Conservation (phyloP, 306 rosid species). For the Coriaria nepalensis region DNA sequence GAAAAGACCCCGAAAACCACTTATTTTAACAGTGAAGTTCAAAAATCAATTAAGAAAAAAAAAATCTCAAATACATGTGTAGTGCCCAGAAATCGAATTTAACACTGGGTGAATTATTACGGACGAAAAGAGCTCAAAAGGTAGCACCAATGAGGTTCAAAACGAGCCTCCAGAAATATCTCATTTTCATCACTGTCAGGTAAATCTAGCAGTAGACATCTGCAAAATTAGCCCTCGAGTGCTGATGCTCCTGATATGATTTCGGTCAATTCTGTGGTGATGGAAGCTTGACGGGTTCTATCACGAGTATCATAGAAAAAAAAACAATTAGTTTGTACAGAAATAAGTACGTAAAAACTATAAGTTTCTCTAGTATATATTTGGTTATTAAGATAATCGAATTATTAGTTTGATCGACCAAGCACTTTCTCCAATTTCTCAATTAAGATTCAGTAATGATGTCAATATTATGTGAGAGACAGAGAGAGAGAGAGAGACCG, state of each 20-base stretch:
- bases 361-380: no score
- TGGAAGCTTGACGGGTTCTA: constrained; percentile 99
- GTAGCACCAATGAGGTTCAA: constrained; percentile 27
- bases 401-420: no score
- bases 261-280: constrained; percentile 95
- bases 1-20: constrained; percentile 2
- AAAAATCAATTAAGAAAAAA: constrained; percentile 3
- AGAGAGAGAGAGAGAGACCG: constrained; percentile 37
- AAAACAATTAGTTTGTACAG: constrained; percentile 20
- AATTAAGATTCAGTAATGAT: no score
- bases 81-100: constrained; percentile 25
- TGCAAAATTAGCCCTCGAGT: constrained; percentile 37
- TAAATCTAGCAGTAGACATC: constrained; percentile 13
- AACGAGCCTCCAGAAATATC: constrained; percentile 20
- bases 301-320: constrained; percentile 15
- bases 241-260: constrained; percentile 99
- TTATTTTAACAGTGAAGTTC: constrained; percentile 1
- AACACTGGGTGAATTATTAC: constrained; percentile 40
- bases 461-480: neutral
- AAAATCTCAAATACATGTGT: constrained; percentile 18
- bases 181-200: constrained; percentile 32
- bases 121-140: constrained; percentile 14
- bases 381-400: no score
- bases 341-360: neutral
- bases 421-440: no score